Percentiles rank a stretch among this genome's conserved stretches.
These are phyloP conservation scores for Annulohypoxylon stygium DNA, from an alignment of 495 filamentous ascomycete species.

Conservation along the genomic window DNA sequence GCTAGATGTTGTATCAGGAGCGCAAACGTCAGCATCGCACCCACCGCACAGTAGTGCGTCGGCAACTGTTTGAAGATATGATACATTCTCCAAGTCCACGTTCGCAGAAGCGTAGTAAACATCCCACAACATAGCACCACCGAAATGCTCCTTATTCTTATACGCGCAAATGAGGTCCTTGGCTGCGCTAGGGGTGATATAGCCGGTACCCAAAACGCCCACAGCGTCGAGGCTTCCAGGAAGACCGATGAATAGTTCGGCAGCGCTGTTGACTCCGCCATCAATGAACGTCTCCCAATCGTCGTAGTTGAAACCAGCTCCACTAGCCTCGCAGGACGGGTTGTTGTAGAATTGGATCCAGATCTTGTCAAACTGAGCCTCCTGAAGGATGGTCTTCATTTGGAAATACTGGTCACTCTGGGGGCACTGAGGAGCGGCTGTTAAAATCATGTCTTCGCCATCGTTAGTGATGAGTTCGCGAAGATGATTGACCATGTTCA, in stretches of 20 bases:
- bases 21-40: constrained; percentile 35
- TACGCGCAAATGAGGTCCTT: constrained; percentile 49
- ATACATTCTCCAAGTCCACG: constrained; percentile 35
- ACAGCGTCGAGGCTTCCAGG: constrained; percentile 63
- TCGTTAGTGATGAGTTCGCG: constrained; percentile 60
- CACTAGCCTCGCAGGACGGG: constrained; percentile 64
- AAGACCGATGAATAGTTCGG: constrained; percentile 74
- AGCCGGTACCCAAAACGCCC: constrained; percentile 47
- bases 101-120: constrained; percentile 48
- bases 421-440: constrained; percentile 77
- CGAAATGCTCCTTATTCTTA: constrained; percentile 54
- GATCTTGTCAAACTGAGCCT: constrained; percentile 70
- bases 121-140: constrained; percentile 61
- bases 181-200: constrained; percentile 45
- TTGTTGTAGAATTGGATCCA: constrained; percentile 84
- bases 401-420: constrained; percentile 65
- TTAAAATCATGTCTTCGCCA: constrained; percentile 63
- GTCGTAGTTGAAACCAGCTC: constrained; percentile 71
- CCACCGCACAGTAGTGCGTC: constrained; percentile 41
- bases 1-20: constrained; percentile 27
- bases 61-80: constrained; percentile 51
- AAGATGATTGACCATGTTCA: constrained; percentile 65
- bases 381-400: constrained; percentile 66
- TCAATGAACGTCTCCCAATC: constrained; percentile 71
- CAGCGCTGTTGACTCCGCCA: constrained; percentile 65